Evolutionary conservation across 2,329 filamentous ascomycete species (phyloP), one percentile per base, ranked within the genome.

Genomic region (Talaromyces verruculosus): DNA sequence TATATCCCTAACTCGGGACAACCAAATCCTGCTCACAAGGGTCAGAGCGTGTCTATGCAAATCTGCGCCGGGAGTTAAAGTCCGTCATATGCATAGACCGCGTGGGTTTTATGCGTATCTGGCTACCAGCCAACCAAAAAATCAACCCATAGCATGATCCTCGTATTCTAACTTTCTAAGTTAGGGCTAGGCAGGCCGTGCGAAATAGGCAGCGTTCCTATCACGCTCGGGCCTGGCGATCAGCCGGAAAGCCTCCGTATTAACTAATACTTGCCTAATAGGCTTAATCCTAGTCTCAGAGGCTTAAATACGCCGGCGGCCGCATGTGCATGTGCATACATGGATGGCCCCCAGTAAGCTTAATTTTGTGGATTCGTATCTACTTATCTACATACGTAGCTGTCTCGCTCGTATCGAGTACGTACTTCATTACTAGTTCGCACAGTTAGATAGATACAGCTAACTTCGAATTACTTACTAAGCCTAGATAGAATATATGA

Each of bases 311-410:
- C 22, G 22, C 25, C 22, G 13, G 49, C 49, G 49, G 49, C 49
- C 15, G 49, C 49, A 53, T 53, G 15, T 19, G 25, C 28, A 53
- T 53, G 25, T 1, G 49, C 49, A 53, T 33, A 33, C 49, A 53
- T 53, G 49, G 49, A 53, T 53, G 49, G 49, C 49, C 49, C 49
- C 49, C 49, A 53, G 49, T n/a, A 53, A 30, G 49, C 49, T 53
- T 53, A 53, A 51, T 51, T 53, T n/a, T 53, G 49, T 53, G 49
- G 49, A 33, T 49, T 51, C 47, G 22, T 28, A 51, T 51, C 47
- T 28, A 30, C 10, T 35, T 35, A 35, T 35, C 33, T 35, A 35
- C 33, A 11, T 11, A 30, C 30, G 25, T 53, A 10, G 15, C 28
- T 19, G 15, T 15, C 13, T 28, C 13, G 25, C 47, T 51, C 11